A percentile compares a stretch with the other conserved stretches of the same genome.
These are phyloP conservation scores for Scolecobasidium constrictum DNA, from an alignment of 2,329 filamentous ascomycete genomes.

Conservation along the genomic window DNA sequence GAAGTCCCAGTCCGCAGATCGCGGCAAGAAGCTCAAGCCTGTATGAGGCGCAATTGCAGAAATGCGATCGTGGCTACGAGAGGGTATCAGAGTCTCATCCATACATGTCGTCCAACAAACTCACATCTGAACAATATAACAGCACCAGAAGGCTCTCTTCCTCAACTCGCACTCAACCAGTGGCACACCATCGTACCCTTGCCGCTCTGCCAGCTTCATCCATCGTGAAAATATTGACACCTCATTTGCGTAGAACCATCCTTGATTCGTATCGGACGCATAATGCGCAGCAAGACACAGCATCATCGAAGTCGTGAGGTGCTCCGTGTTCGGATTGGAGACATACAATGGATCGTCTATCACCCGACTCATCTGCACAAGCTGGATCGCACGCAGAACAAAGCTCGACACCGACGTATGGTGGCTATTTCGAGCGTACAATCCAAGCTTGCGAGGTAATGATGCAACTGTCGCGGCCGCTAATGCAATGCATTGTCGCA, in stretches of 20 bases:
- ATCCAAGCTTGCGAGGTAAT: not conserved
- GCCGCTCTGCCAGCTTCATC: not conserved
- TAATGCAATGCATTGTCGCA: not conserved
- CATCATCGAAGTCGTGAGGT: not conserved
- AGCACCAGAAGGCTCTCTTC: not conserved
- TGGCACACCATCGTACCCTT: not conserved
- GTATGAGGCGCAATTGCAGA: not conserved
- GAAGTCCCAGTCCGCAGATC: not conserved
- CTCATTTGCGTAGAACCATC: not conserved
- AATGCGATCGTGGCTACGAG: not conserved
- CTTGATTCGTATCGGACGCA: not conserved
- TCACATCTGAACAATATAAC: not conserved
- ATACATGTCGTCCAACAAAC: not conserved
- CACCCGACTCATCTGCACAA: not conserved
- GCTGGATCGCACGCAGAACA: not conserved
- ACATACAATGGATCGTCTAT: not conserved
- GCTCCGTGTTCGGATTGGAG: not conserved
- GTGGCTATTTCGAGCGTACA: not conserved
- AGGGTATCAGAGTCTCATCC: not conserved
- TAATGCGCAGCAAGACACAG: not conserved
- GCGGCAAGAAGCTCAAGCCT: not conserved
- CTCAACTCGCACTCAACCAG: not conserved
- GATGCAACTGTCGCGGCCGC: not conserved
- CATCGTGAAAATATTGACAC: not conserved
- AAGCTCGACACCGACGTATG: not conserved